phyloP scores from a whole-genome alignment of 352 stramenopile genomes.

The Phytophthora nicotianae region DNA sequence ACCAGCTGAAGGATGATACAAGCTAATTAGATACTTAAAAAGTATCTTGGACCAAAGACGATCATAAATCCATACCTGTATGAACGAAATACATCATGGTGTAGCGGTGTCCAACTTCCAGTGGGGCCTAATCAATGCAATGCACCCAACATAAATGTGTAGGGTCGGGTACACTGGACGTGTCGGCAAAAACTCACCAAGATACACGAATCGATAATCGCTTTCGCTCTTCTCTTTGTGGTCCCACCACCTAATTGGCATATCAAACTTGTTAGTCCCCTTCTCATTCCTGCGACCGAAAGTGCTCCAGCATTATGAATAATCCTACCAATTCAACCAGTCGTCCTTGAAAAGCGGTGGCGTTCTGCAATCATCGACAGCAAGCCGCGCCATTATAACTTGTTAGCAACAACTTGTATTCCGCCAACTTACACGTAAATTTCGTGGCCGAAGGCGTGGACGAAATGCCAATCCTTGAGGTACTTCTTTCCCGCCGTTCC shows the following conservation, averaged over 20 bases:
- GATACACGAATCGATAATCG: constrained; percentile 98
- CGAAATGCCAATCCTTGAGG: constrained; percentile 90
- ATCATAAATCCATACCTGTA: constrained; percentile 78
- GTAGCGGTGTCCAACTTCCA: constrained; percentile 91
- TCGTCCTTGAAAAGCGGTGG: constrained; percentile 90
- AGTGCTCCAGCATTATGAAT: not conserved
- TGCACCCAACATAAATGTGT: not conserved
- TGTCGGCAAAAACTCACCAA: constrained; percentile 52
- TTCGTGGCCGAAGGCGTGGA: constrained; percentile 54
- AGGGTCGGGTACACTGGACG: not conserved
- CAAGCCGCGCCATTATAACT: constrained; percentile 1
- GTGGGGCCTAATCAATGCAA: constrained; percentile 58
- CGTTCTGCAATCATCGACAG: constrained; percentile 60
- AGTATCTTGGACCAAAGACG: not conserved
- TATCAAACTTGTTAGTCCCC: constrained; percentile 3
- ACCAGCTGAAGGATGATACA: constrained; percentile 80
- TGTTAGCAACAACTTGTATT: constrained; percentile 5
- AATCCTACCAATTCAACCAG: constrained; percentile 90
- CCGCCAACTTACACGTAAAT: constrained; percentile 60
- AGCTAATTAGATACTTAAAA: not conserved
- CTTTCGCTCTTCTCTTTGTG: constrained; percentile 62
- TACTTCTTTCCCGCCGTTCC: constrained; percentile 62
- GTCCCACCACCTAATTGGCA: constrained; percentile 72
- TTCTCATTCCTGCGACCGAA: not conserved
- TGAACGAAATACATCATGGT: constrained; percentile 96